phyloP scores from a whole-genome alignment of 305 asterid genomes.

The Andrographis paniculata region DNA sequence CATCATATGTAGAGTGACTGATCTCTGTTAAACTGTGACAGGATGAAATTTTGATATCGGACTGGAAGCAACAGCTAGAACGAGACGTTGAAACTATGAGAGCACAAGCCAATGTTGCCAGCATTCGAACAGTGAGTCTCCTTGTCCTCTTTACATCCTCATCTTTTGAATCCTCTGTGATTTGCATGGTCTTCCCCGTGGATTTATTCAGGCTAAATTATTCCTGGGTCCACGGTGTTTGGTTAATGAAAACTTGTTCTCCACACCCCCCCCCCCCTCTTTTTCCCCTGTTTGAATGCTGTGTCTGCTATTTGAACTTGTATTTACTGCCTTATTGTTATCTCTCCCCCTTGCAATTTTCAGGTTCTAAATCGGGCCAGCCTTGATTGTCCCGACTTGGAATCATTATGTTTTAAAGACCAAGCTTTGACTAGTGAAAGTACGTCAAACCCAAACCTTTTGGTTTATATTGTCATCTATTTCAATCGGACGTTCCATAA shows the following conservation, averaged over 20 bases:
- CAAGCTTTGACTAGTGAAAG: constrained; percentile 76
- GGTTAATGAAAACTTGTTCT: too few relatives aligned
- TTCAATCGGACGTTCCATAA: constrained; percentile 18
- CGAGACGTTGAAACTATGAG: constrained; percentile 70
- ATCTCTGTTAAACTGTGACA: constrained; percentile 22
- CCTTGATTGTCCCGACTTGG: constrained; percentile 63
- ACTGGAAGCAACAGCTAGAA: constrained; percentile 76
- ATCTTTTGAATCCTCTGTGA: constrained; percentile 1
- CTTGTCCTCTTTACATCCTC: constrained; percentile 6
- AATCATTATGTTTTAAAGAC: constrained; percentile 54
- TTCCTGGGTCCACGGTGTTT: too few relatives aligned
- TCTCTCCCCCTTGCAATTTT: too few relatives aligned
- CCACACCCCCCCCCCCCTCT: too few relatives aligned
- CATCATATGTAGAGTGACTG: constrained; percentile 6
- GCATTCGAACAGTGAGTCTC: constrained; percentile 65
- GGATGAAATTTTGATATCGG: constrained; percentile 57
- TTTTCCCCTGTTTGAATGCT: too few relatives aligned
- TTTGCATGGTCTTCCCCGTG: constrained; percentile 3
- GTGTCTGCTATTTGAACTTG: too few relatives aligned
- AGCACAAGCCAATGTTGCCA: constrained; percentile 60
- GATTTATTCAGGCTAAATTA: neutral
- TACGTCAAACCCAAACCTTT: constrained; percentile 24
- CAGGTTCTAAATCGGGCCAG: constrained; percentile 67
- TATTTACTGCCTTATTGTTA: too few relatives aligned
- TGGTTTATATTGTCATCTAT: constrained; percentile 13